Evolutionary conservation across 306 rosid species (phyloP), one percentile per base, ranked within the genome.

Genomic region (Mimosa bimucronata): DNA sequence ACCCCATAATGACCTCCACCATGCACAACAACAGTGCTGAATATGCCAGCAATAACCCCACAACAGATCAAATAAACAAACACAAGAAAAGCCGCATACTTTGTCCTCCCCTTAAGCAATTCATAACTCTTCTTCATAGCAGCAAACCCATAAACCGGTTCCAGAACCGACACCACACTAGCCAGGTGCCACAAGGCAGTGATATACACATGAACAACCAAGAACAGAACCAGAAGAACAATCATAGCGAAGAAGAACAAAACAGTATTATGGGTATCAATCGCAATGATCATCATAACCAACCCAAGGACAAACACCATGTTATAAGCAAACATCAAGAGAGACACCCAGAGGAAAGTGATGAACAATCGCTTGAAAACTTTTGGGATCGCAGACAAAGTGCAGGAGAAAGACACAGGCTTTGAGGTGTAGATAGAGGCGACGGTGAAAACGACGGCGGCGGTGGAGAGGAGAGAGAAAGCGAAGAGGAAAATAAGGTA

Each of bases 391-490:
- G 99, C 98, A 7, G 94, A 86, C 62, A 95, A 64, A 0, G 99
- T 93, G 66, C 78, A 79, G 40, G 91, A 89, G 76, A 89, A 95
- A 2, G 97, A 93, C 50, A 91, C 98, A 6, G 97, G 60, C 66
- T 95, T 95, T 73, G 92, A 79, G 61, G 99, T 93, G 73, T 93
- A 95, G 73, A 95, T 90, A 1, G 99, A 95, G 3, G 99, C 99
- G 8, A 88, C 98, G 37, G 97, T 95, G 97, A 93, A 95, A 58
- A 95, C 99, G 1, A 90, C 90, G 19, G 97, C 99, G 5, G 99
- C 99, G 1, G 97, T 93, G 89, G 99, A 89, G 76, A 95, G 91
- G 69, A 95, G 98, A 41, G 99, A 95, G 88, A 95, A 93, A 2
- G 94, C 97, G 57, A 91, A 91, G 83, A 95, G 99, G 81, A 95